phyloP scores from a whole-genome alignment of 331 rosid genomes.

The Acacia pycnantha region DNA sequence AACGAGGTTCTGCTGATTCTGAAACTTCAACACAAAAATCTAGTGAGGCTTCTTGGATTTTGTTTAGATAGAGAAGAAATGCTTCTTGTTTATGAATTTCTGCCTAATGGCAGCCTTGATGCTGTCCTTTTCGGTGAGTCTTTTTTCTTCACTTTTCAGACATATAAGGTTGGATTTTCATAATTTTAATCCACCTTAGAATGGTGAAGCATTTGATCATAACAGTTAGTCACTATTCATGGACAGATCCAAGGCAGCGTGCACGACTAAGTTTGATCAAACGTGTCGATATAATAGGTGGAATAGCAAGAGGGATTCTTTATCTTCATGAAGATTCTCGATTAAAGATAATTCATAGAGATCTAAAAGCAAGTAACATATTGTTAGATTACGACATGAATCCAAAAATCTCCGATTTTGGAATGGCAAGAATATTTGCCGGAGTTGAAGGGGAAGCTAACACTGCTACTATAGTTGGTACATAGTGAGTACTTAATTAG shows the following conservation, averaged over 20 bases:
- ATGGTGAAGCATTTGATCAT: neutral
- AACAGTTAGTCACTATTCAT: neutral
- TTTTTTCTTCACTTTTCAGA: neutral
- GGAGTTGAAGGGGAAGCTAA: slow-evolving; percentile 35
- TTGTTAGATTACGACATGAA: slow-evolving; percentile 48
- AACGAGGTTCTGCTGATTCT: slow-evolving; percentile 52
- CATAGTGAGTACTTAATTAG: slow-evolving; percentile 39
- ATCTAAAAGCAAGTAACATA: slow-evolving; percentile 53
- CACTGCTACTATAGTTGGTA: slow-evolving; percentile 48
- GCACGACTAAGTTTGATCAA: slow-evolving; percentile 32
- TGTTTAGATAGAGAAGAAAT: slow-evolving; percentile 47
- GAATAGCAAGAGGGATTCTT: slow-evolving; percentile 46
- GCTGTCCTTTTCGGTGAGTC: slow-evolving; percentile 43
- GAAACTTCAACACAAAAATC: slow-evolving; percentile 62
- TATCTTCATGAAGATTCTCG: slow-evolving; percentile 65
- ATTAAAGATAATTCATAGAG: slow-evolving; percentile 48
- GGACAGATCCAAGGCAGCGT: slow-evolving; percentile 28
- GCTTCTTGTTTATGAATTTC: slow-evolving; percentile 56
- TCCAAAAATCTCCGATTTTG: slow-evolving; percentile 60
- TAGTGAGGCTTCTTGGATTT: slow-evolving; percentile 54
- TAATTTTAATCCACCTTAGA: too few relatives aligned
- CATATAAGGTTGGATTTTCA: too few relatives aligned
- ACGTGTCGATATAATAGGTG: slow-evolving; percentile 36
- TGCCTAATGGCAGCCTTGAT: slow-evolving; percentile 56
- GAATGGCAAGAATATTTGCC: slow-evolving; percentile 54